These are phyloP conservation scores for Sporothrix phasma DNA, from an alignment of 2,329 filamentous ascomycete genomes.

Conservation along the genomic window DNA sequence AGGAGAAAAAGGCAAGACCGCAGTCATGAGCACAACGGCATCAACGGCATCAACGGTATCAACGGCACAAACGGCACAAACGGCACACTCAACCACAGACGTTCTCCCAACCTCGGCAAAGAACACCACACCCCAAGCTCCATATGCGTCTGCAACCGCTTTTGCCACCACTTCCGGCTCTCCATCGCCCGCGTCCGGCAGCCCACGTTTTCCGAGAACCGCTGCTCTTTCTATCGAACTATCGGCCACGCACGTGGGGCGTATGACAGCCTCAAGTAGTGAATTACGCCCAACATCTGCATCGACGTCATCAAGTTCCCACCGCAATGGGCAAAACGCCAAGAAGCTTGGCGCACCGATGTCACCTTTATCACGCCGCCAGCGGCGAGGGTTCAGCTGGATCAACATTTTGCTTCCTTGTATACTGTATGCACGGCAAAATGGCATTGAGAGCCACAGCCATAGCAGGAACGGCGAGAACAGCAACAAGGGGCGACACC, in stretches of 20 bases:
- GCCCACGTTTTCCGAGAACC: background rate
- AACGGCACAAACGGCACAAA: background rate
- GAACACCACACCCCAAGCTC: background rate
- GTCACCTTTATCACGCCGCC: background rate
- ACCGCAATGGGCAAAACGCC: no score
- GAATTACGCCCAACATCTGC: background rate
- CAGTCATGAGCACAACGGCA: background rate
- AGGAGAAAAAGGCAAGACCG: background rate
- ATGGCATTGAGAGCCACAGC: background rate
- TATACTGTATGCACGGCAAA: background rate
- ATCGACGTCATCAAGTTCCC: background rate
- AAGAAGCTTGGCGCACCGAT: background rate
- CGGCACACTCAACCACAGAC: background rate
- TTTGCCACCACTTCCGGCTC: background rate
- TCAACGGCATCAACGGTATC: background rate
- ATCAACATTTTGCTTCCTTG: background rate
- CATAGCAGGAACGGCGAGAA: background rate
- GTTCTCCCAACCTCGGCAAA: no score
- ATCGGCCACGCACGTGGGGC: background rate
- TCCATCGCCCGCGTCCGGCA: background rate
- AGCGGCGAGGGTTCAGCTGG: background rate
- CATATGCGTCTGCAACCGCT: background rate
- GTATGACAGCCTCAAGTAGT: constrained; percentile 6
- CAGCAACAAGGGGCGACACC: background rate
- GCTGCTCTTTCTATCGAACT: background rate